These are phyloP conservation scores for Ophiostoma tasmaniense DNA, from an alignment of 2,329 filamentous ascomycete species.

Conservation along the genomic window DNA sequence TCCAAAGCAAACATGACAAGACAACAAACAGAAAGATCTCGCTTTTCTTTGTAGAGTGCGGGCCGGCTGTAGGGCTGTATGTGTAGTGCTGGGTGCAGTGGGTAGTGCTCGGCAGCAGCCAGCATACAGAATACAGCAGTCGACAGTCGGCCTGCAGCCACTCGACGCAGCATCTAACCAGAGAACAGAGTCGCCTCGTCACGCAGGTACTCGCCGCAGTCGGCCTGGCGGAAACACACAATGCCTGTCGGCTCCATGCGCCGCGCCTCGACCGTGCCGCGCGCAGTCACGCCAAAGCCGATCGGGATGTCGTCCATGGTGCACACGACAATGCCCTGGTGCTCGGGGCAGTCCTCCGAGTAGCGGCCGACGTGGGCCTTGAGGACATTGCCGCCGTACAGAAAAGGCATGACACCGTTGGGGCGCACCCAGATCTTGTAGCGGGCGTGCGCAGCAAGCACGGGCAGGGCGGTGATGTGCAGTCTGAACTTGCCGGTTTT, in stretches of 20 bases:
- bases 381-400: conserved; percentile 87
- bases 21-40: conserved; percentile 3
- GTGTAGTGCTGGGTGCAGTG: too few relatives aligned
- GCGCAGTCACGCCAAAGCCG: conserved; percentile 87
- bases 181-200: conserved; percentile 64
- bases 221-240: conserved; percentile 82
- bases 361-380: conserved; percentile 64
- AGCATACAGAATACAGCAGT: too few relatives aligned
- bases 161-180: conserved; percentile 9
- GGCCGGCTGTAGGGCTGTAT: too few relatives aligned
- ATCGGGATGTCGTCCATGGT: conserved; percentile 89
- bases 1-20: conserved; percentile 3
- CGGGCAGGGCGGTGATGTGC: conserved; percentile 78
- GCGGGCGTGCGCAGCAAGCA: conserved; percentile 82
- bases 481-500: conserved; percentile 94
- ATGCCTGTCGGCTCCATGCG: conserved; percentile 84
- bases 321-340: conserved; percentile 83
- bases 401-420: conserved; percentile 94
- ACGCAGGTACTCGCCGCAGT: conserved; percentile 89
- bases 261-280: conserved; percentile 74
- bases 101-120: too few relatives aligned
- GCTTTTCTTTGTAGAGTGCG: neutral
- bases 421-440: conserved; percentile 97
- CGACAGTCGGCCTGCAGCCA: too few relatives aligned
- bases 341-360: conserved; percentile 87